These are phyloP conservation scores for Penicillium sp. DNA, from an alignment of 2,329 filamentous ascomycete species.

Conservation along the genomic window DNA sequence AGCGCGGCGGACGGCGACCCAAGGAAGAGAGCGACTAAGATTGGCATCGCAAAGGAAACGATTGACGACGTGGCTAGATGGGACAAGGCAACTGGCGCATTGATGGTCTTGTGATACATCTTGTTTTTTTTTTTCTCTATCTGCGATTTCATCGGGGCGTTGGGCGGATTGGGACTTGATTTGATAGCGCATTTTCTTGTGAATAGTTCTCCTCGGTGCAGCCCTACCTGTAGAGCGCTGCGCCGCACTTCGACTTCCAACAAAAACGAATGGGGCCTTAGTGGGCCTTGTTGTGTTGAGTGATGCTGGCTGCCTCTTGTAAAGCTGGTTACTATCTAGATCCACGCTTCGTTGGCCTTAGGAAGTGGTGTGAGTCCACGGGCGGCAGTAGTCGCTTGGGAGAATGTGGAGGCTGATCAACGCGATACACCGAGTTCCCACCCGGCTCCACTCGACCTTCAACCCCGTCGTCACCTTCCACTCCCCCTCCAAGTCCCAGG, in stretches of 20 bases:
- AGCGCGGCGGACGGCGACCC: slow-evolving; percentile 41
- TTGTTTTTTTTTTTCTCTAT: slow-evolving; percentile 4
- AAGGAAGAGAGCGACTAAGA: slow-evolving; percentile 42
- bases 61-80: slow-evolving; percentile 27
- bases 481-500: slow-evolving; percentile 14
- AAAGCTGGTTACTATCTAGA: too few relatives aligned
- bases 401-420: slow-evolving; percentile 18
- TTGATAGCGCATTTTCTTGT: slow-evolving; percentile 28
- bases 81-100: slow-evolving; percentile 22
- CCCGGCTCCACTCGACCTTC: slow-evolving; percentile 22
- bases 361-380: too few relatives aligned
- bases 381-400: too few relatives aligned
- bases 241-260: too few relatives aligned
- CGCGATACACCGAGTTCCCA: slow-evolving; percentile 16
- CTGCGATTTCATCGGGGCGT: slow-evolving; percentile 17
- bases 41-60: slow-evolving; percentile 11
- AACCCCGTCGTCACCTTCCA: slow-evolving; percentile 17
- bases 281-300: too few relatives aligned
- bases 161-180: slow-evolving; percentile 15
- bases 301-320: too few relatives aligned
- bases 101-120: slow-evolving; percentile 3
- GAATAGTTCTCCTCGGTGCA: slow-evolving; percentile 24
- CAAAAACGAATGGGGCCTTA: too few relatives aligned
- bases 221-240: too few relatives aligned
- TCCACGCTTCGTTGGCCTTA: too few relatives aligned